These are phyloP conservation scores for Boletus sensibilis DNA, from an alignment of 768 basidiomycete species.

Conservation along the genomic window DNA sequence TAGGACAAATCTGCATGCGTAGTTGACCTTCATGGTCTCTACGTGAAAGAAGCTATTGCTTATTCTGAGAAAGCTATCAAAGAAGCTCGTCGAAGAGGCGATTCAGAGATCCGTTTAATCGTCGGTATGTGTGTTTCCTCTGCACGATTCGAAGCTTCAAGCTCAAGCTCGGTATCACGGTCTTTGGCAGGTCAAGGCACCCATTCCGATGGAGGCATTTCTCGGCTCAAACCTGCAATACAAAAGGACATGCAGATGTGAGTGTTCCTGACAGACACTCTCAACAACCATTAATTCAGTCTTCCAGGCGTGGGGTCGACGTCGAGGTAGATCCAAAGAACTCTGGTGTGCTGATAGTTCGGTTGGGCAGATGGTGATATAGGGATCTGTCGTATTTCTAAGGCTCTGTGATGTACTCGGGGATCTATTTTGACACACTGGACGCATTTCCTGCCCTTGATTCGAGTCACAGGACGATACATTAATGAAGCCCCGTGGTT, in stretches of 20 bases:
- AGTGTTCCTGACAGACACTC: slow-evolving; percentile 13
- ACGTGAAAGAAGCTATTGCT: slow-evolving; percentile 86
- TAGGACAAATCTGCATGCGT: slow-evolving; percentile 66
- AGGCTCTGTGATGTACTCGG: neutral
- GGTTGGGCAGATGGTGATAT: slow-evolving; percentile 17
- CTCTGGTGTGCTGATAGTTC: slow-evolving; percentile 79
- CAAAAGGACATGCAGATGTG: slow-evolving; percentile 78
- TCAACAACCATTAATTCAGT: neutral
- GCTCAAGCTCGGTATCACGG: neutral
- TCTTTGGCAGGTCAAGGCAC: slow-evolving; percentile 70
- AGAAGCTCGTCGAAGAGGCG: slow-evolving; percentile 58
- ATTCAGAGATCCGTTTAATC: slow-evolving; percentile 70
- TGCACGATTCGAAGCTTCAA: neutral
- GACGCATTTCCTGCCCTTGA: neutral
- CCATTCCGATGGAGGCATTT: slow-evolving; percentile 72
- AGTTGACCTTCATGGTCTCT: slow-evolving; percentile 89
- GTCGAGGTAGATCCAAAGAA: slow-evolving; percentile 81
- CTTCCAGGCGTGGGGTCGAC: slow-evolving; percentile 59
- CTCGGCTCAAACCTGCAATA: slow-evolving; percentile 90
- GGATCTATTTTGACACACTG: neutral
- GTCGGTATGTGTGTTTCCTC: slow-evolving; percentile 58
- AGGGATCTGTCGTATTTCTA: neutral
- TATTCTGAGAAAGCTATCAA: slow-evolving; percentile 69
- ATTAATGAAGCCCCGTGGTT: neutral
- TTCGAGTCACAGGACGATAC: neutral